Base-by-base conservation (phyloP, 1,139 yeast species). In the Torulaspora pretoriensis region DNA sequence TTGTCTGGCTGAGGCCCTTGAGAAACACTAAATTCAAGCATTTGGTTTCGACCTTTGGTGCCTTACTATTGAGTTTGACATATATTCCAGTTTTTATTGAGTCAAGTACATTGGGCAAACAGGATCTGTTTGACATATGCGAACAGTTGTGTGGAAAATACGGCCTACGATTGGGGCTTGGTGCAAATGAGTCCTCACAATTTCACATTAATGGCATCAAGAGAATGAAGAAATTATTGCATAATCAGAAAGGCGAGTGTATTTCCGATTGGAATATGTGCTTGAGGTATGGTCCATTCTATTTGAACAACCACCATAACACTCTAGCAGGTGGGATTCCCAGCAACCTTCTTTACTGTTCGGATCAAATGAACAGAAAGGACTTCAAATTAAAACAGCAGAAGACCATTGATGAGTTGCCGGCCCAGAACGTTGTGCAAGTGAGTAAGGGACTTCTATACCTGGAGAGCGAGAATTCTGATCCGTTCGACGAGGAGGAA, bases 51-150 rank as follows among this genome's bases (percentile, higher is more conserved):
- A 45, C 46, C 6, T 34, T 62, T 2, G 46, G 57, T 1, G 40
- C 47, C 8, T 45, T 60, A n/a, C 39, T 63, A 8, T 42, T 61
- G 17, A 33, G 46, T 4, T 42, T 61, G 38, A 47, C 55, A 3
- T 53, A 61, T 17, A 43, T 54, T 9, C 67, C 67, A 2, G 55
- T 62, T 16, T 63, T 51, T 35, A 45, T 64, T 4, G 64, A 60
- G 34, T 54, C 66, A 1, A 48, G 51, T 8, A 54, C 67, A 6
- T 33, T 64, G 14, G 58, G 56, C 17, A 51, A 56, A 39, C 59
- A 58, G 35, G 60, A 56, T 46, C 47, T 64, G 46, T 57, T 58
- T 43, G 63, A 59, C 33, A 50, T 63, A 4, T 55, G 60, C 38
- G 59, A 56, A 19, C 38, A 43, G n/a, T 40, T 61, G 27, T 60